A percentile compares a stretch with the other conserved stretches of the same genome.
Evolutionary conservation across 805 yeast species (phyloP).

Genomic region (Komagataella kurtzmanii): DNA sequence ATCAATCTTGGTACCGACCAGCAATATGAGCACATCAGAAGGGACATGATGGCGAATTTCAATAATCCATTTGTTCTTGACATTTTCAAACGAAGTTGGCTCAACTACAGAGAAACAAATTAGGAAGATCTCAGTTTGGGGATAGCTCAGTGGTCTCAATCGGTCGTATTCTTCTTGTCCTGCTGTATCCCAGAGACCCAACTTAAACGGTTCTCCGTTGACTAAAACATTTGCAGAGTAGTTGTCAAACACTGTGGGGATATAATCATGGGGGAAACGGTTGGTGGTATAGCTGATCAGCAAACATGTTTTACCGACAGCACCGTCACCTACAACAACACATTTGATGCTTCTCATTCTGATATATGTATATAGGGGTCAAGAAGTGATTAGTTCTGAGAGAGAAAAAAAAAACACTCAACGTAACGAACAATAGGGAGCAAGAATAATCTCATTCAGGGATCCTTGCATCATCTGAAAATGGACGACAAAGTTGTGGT

Average conservation of each 20-base stretch:
- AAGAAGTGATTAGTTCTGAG: neutral
- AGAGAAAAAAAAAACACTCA: neutral
- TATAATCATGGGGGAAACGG: constrained; percentile 85
- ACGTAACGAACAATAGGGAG: neutral
- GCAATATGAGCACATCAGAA: constrained; percentile 48
- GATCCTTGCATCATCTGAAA: neutral
- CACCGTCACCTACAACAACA: constrained; percentile 91
- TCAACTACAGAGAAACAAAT: constrained; percentile 78
- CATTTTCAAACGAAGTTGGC: constrained; percentile 71
- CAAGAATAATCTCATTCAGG: too few species aligned
- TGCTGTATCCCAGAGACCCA: constrained; percentile 93
- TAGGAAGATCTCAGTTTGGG: constrained; percentile 82
- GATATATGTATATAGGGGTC: neutral
- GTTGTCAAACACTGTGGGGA: constrained; percentile 91
- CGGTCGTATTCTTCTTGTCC: constrained; percentile 91
- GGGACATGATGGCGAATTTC: constrained; percentile 80
- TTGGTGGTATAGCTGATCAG: constrained; percentile 84
- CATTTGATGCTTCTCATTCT: constrained; percentile 81
- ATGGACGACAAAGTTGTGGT: neutral
- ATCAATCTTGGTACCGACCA: constrained; percentile 86
- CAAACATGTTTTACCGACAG: constrained; percentile 88
- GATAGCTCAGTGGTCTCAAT: constrained; percentile 78
- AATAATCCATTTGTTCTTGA: constrained; percentile 73
- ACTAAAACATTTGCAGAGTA: constrained; percentile 78
- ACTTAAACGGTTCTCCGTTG: constrained; percentile 68